Evolutionary conservation across 805 yeast genomes (phyloP), one percentile per base, ranked within the genome.

Genomic region (Pichia paraexigua): DNA sequence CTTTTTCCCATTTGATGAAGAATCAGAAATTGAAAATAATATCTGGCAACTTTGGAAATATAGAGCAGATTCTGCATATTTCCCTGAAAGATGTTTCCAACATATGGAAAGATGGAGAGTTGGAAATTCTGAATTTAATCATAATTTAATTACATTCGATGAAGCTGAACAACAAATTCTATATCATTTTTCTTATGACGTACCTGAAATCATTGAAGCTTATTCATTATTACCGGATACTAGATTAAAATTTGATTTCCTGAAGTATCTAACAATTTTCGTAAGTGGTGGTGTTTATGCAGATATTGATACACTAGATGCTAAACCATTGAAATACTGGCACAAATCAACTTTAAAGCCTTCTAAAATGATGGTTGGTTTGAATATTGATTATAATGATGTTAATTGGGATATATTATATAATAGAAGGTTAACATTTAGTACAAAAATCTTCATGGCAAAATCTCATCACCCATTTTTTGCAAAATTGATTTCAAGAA

Each of bases 201-300:
- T 77, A 30, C 85, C 85, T 0, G 81, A 78, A 55, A 65, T 81
- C 43, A 63, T 77, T 17, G 77, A 74, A 40, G 75, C 83, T 3
- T 77, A 70, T 58, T 72, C 73, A 52, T 56, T 58, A 8, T 60
- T 81, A 54, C 85, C 85, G 1, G 78, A 78, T 62, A 75, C 69
- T 25, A 71, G 78, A 43, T 63, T 76, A 47, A 66, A 68, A 55
- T 77, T 73, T 68, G 85, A 81, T 58, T 79, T 80, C 54, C 71
- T 80, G 62, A 70, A 82, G 49, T 81, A 80, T 60, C 64, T 79
- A 53, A 69, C 78, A 8, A 57, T 80, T 7, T 79, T 61, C 53
- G 71, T 80, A 4, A 64, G 67, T 45, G 86, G 86, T 45, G 86
- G 86, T n/a, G 73, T 78, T 13, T 81, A 81, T 58, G 75, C 83